Base-by-base conservation (phyloP, 352 stramenopile species). In the Phytopythium delawarense region DNA sequence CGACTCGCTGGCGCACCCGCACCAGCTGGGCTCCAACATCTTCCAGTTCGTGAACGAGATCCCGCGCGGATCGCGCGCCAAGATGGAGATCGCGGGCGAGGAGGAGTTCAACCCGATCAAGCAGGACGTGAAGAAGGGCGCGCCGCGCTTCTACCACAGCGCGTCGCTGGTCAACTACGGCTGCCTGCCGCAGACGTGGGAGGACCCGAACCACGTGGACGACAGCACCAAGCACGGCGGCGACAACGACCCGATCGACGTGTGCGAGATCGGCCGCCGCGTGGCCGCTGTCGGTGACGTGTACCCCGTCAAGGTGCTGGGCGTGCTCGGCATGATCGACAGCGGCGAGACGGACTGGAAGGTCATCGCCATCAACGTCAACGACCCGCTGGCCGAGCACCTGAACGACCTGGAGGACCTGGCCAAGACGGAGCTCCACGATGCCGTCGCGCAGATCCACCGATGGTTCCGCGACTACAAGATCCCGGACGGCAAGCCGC, bases 391-490 rank as follows among this genome's bases (percentile, higher is more conserved):
- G 44, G 97, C 97, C 18, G 72, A 76, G 16, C 69, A 98, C 65
- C 84, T 99, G 61, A 93, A 99, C 75, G 95, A 99, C 73, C 87
- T 99, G 42, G 72, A 80, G 34, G 96, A 95, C 56, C 71, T 94
- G 4, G 67, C 71, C 48, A 83, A 92, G 67, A 86, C 85, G 37
- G 74, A 76, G 25, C 66, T 91, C 53, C 76, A 88, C n/a, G 74
- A 96, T 65, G 69, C 81, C 16, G 77, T 97, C 28, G 53, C 70
- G 5, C 60, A 82, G 21, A 74, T 91, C 55, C 82, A 96, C 65
- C 91, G 96, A 71, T 99, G 97, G 97, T 99, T 99, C 82, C 84
- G 97, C 53, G 98, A 98, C 94, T 99, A 99, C 87, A 99, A 99
- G 83, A 99, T 98, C 61, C 97, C 98, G 20, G 97, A 99, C 78